Evolutionary conservation across 2,329 filamentous ascomycete species (phyloP).

Genomic region (Colletotrichum euphorbiae): DNA sequence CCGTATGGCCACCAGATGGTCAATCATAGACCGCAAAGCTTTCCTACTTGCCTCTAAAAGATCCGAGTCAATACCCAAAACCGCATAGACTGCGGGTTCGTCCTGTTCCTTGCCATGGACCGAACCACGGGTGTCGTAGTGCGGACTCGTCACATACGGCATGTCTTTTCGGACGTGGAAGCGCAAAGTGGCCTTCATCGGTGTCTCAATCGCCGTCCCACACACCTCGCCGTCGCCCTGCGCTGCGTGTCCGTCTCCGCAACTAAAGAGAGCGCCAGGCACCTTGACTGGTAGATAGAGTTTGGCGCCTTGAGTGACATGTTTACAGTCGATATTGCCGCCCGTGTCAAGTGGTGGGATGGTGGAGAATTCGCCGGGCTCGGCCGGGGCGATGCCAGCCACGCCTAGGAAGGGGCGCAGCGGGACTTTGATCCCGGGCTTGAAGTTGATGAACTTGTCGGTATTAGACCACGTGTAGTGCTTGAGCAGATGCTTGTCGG

Average conservation of each 20-base stretch:
- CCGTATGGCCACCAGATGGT: constrained; percentile 60
- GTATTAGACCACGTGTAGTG: constrained; percentile 56
- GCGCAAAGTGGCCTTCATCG: constrained; percentile 60
- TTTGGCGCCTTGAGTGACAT: constrained; percentile 58
- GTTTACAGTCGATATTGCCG: constrained; percentile 66
- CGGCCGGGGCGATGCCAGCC: constrained; percentile 61
- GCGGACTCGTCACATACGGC: constrained; percentile 59
- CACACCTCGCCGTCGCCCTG: constrained; percentile 67
- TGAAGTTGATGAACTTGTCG: constrained; percentile 54
- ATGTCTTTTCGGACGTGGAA: constrained; percentile 60
- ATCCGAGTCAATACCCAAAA: constrained; percentile 60
- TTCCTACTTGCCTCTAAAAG: constrained; percentile 60
- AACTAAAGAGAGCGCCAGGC: constrained; percentile 63
- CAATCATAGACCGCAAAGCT: constrained; percentile 59
- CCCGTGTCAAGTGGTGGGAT: constrained; percentile 64
- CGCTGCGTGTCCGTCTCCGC: constrained; percentile 65
- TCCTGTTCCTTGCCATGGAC: constrained; percentile 42
- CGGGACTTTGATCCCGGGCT: constrained; percentile 60
- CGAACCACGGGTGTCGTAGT: constrained; percentile 53
- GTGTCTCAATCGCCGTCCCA: constrained; percentile 67
- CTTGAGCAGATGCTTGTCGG: constrained; percentile 53
- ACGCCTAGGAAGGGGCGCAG: constrained; percentile 64
- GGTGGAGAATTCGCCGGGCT: constrained; percentile 58
- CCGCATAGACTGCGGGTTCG: constrained; percentile 52
- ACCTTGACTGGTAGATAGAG: constrained; percentile 63